phyloP scores from a whole-genome alignment of 2,329 filamentous ascomycete species.

The Lasiodiplodia sp. region DNA sequence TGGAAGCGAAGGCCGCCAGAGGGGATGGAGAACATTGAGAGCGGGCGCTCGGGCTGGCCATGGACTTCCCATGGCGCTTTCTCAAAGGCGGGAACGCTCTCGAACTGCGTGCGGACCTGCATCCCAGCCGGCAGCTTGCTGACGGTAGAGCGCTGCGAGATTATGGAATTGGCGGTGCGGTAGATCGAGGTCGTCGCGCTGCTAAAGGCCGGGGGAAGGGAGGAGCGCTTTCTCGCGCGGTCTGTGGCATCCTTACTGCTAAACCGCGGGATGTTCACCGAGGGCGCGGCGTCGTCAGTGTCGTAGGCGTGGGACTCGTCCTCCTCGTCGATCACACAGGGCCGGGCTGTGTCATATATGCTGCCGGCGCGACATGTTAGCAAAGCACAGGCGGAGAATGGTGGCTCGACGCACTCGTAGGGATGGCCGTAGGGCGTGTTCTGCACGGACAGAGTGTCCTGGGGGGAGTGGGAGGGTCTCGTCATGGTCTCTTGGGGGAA shows the following conservation, averaged over 20 bases:
- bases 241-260: background rate
- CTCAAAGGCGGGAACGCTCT: background rate
- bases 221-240: constrained; percentile 8
- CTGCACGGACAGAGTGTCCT: constrained; percentile 10
- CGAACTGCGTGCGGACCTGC: constrained; percentile 9
- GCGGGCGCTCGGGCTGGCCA: background rate
- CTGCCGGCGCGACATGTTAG: constrained; percentile 2
- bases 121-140: background rate
- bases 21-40: constrained; percentile 2
- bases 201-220: constrained; percentile 2
- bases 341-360: constrained; percentile 7
- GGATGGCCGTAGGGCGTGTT: constrained; percentile 1
- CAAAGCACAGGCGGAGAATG: too few relatives aligned
- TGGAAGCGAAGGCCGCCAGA: constrained; percentile 6
- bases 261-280: constrained; percentile 23
- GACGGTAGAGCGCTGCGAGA: constrained; percentile 18
- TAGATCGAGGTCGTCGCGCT: constrained; percentile 21
- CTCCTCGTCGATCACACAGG: constrained; percentile 24
- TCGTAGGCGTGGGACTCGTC: constrained; percentile 12
- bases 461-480: background rate
- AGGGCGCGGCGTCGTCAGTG: constrained; percentile 20
- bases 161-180: constrained; percentile 21
- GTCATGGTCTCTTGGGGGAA: constrained; percentile 10
- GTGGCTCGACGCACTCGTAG: constrained; percentile 1
- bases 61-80: constrained; percentile 8